A percentile compares a stretch with the other conserved stretches of the same genome.
Evolutionary conservation across 2,329 filamentous ascomycete species (phyloP).

Genomic region (Fusarium sp.): DNA sequence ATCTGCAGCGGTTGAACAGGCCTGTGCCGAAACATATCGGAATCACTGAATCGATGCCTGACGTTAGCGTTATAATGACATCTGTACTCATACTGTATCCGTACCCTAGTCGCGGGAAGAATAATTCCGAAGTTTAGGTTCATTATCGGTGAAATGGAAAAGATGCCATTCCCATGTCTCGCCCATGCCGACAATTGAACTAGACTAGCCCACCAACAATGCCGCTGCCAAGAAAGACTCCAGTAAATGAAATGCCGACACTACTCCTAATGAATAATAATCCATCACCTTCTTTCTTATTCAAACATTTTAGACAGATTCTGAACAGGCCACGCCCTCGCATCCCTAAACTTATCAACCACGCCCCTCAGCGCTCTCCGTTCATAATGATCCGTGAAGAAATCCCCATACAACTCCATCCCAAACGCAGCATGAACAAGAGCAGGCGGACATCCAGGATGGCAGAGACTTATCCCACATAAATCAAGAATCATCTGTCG

Average conservation of each 20-base stretch:
- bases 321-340: conserved; percentile 54
- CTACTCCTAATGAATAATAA: conserved; percentile 1
- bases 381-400: conserved; percentile 55
- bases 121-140: neutral
- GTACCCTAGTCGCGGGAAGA: neutral
- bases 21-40: conserved; percentile 24
- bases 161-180: neutral
- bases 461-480: conserved; percentile 55
- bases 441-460: conserved; percentile 52
- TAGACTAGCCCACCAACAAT: neutral
- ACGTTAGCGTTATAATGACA: neutral
- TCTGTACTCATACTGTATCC: neutral
- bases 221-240: conserved; percentile 13
- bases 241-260: neutral
- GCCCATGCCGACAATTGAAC: neutral
- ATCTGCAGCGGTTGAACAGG: conserved; percentile 1
- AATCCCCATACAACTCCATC: conserved; percentile 56
- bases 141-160: neutral
- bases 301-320: conserved; percentile 52
- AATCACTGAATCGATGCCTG: neutral
- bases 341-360: conserved; percentile 58
- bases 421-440: conserved; percentile 54
- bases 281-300: neutral
- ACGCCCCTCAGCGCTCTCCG: conserved; percentile 52
- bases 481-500: conserved; percentile 52